Base-by-base conservation (phyloP, 2,329 filamentous ascomycete species). In the Penicillium sp. region DNA sequence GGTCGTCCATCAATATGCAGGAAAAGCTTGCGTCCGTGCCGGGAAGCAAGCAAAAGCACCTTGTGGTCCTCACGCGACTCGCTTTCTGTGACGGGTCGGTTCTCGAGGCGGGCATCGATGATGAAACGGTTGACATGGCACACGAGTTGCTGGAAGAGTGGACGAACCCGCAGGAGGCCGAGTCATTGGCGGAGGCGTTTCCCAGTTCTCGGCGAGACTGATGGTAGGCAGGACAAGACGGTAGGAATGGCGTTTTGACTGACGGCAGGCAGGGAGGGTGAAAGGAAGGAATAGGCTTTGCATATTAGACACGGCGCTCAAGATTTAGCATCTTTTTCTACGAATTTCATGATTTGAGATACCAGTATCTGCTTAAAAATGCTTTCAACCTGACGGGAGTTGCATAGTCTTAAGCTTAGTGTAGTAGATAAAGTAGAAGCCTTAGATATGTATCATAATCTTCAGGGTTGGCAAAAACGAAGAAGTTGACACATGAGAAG, bases 31-130 rank as follows among this genome's bases (percentile, higher is more conserved):
- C 83, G 0, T 83, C 84, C 9, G 85, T 90, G 0, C 82, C 86
- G 5, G 91, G 91, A 3, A 90, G 88, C 0, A 85, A 86, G 53
- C 92, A 96, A 69, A 92, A 92, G 54, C 94, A 96, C 69, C 80
- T 96, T 1, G 85, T 97, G 10, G 87, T 87, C 2, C 79, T 99
- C 46, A 92, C 91, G 0, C 80, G 94, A 43, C 78, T 98, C n/a
- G 92, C 91, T 0, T 97, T 96, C 73, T 88, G 87, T 6, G 91
- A 96, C 61, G 89, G 91, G 33, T 75, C 90, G 9, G 84, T 95
- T 11, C 82, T 96, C 31, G 92, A 97, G 75, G 81, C 82, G 1
- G 88, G 88, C 0, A 89, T 96, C 54, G 89, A 90, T 37, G 85
- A 89, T 31, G 90, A 91, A 63, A 91, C 92, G 1, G 85, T 89